Evolutionary conservation across 768 basidiomycete species (phyloP), one percentile per base, ranked within the genome.

Genomic region (Tephrocybe sp.): DNA sequence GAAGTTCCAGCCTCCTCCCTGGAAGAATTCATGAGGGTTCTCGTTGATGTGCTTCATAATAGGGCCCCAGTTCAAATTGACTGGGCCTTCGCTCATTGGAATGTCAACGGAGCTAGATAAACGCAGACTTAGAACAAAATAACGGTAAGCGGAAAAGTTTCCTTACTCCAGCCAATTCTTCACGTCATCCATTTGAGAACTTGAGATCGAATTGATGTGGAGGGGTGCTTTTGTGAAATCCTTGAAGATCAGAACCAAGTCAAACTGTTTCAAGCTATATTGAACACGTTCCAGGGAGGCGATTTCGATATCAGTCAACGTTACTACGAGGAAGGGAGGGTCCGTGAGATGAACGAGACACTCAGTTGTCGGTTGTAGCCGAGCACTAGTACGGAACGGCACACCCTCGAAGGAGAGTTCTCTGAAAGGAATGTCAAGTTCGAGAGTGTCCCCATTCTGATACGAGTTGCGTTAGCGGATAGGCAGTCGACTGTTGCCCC

Each of bases 41-140:
- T 98, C 95, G 55, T 97, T 97, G 69, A 97, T 86, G 31, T 92
- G 94, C 69, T 97, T 98, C 93, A 99, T 97, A 65, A 99, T 97
- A 3, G 89, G 90, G 4, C 86, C 85, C 97, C 95, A 99, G 62
- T 97, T 95, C 70, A 97, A 74, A 68, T 98, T 98, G 72, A 99
- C 92, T 6, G 92, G 91, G 4, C 94, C 89, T 68, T 97, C 95
- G 39, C 88, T 88, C 71, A 97, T 79, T 7, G 97, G 87, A 49
- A 99, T 94, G 63, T 99, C 97, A 48, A 97, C 94, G 4, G 94
- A 97, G 62, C 94, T 97, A 47, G 30, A n/a, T 52, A 13, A 34
- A 45, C 23, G 38, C 27, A 50, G 25, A 9, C 31, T 53, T 23
- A 54, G 48, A 58, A 40, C 56, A 37, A 34, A 36, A 16, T 12